Evolutionary conservation across 2,329 filamentous ascomycete genomes (phyloP), one percentile per base, ranked within the genome.

Genomic region (Sphaceloma murrayae): DNA sequence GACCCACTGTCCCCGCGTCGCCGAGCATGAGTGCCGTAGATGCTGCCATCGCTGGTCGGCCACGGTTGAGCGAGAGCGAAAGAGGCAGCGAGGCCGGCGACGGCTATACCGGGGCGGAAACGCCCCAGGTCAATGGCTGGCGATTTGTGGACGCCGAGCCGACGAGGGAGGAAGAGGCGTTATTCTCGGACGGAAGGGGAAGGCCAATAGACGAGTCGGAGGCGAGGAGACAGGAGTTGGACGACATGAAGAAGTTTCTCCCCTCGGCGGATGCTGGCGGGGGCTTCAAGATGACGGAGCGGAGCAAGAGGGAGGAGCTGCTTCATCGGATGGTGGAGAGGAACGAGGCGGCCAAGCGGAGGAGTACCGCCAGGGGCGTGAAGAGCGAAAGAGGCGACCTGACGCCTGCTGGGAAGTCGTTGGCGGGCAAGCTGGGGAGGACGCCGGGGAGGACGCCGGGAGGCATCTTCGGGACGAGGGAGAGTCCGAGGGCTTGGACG

Each of bases 81-180:
- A 13, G 24, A 6, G 40, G 40, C 60, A 38, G 36, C 33, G 24
- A 19, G 18, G 30, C 21, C 10, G 42, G 32, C 9, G 38, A 67
- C 7, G 71, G 71, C 2, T 75, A 69, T 48, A 69, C 70, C 1
- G 82, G 80, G 11, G 74, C 72, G 47, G 87, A 93, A 61, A 96
- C 89, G 0, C 91, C 89, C 0, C 75, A 85, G 2, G 85, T 96
- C 0, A 94, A 93, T 51, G 91, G 91, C 1, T 98, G 95, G 60
- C 77, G 86, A 0, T 96, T 94, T 62, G 88, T 98, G 26, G 87
- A 94, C 53, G 86, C 93, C 46, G 83, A 82, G 30, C 74, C 75
- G 0, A 71, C 49, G 54, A 52, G 52, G 70, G 82, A 55, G 6
- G 64, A 79, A 44, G 65, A 83, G 5, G 73, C 77, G 24, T 5